Percentiles rank a stretch among this genome's conserved stretches.
phyloP scores from a whole-genome alignment of 1,139 yeast species.

The Diutina pseudorugosa region DNA sequence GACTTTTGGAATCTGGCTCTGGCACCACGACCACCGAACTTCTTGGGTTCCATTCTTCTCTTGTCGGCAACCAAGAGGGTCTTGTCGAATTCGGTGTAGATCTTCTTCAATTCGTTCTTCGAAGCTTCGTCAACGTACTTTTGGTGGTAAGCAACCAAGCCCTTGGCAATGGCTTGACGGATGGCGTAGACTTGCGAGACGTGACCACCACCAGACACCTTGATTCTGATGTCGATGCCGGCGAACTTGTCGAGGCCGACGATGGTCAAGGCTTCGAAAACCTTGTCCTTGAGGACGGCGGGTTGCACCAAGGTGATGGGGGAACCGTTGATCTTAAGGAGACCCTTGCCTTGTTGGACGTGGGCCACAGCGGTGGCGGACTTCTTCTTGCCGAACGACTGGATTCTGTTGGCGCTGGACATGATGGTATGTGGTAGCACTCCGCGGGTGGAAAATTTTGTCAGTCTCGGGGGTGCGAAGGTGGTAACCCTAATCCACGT shows the following conservation, averaged over 20 bases:
- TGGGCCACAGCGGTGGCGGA: conserved; percentile 99
- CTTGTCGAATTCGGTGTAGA: conserved; percentile 96
- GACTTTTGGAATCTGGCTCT: conserved; percentile 99
- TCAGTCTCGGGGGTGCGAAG: not conserved
- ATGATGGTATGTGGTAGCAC: conserved; percentile 2
- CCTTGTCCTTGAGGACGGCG: conserved; percentile 98
- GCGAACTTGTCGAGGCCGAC: conserved; percentile 99
- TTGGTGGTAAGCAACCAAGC: conserved; percentile 98
- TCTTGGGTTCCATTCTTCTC: conserved; percentile 99
- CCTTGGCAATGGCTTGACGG: conserved; percentile 99
- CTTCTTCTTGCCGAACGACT: conserved; percentile 99
- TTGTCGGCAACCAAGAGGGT: conserved; percentile 99
- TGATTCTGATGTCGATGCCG: conserved; percentile 96
- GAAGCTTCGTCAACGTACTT: conserved; percentile 98
- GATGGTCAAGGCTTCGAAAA: conserved; percentile 96
- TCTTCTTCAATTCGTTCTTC: conserved; percentile 98
- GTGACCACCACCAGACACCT: conserved; percentile 99
- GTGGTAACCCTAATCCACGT: conserved; percentile 1
- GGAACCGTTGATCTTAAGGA: conserved; percentile 97
- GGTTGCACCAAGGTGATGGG: conserved; percentile 99
- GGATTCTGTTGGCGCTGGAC: conserved; percentile 9
- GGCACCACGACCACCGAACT: conserved; percentile 99
- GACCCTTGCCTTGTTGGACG: conserved; percentile 98
- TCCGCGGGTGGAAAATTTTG: not conserved
- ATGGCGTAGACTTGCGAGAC: conserved; percentile 99